Evolutionary conservation across 768 basidiomycete species (phyloP).

Genomic region (Cubamyces lactineus): DNA sequence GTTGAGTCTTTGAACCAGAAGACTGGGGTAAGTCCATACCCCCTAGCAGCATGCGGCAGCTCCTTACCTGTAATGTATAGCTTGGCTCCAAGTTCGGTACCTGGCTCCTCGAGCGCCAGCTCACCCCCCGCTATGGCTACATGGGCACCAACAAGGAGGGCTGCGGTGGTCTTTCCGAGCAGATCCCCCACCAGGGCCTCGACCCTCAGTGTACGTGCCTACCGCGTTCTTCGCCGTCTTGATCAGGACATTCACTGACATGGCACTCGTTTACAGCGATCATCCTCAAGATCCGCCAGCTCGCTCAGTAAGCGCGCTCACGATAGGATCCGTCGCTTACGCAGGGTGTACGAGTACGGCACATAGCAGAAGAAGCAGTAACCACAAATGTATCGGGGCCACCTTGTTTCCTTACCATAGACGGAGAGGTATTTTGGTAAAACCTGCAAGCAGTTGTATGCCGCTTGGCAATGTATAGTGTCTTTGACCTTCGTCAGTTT

Average conservation of each 20-base stretch:
- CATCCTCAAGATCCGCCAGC: slow-evolving; percentile 47
- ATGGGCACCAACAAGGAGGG: slow-evolving; percentile 81
- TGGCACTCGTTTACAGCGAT: slow-evolving; percentile 41
- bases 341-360: slow-evolving; percentile 7
- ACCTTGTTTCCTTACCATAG: not conserved
- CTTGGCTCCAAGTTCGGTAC: slow-evolving; percentile 86
- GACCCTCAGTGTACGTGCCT: slow-evolving; percentile 67
- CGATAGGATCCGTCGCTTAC: not conserved
- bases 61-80: slow-evolving; percentile 27
- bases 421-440: not conserved
- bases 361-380: not conserved
- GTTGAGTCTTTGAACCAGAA: slow-evolving; percentile 88
- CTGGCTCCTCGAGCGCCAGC: slow-evolving; percentile 80
- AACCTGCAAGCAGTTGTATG: slow-evolving; percentile 1
- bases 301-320: slow-evolving; percentile 35
- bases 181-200: slow-evolving; percentile 82
- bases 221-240: not conserved
- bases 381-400: slow-evolving; percentile 1
- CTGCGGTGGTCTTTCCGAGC: slow-evolving; percentile 78
- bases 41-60: not conserved
- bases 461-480: slow-evolving; percentile 6
- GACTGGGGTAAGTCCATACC: slow-evolving; percentile 60
- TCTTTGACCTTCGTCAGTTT: not conserved
- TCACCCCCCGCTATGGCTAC: slow-evolving; percentile 81
- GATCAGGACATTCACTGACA: not conserved